Base-by-base conservation (phyloP, 441 rosid species). In the Pelargonium fulgidum region DNA sequence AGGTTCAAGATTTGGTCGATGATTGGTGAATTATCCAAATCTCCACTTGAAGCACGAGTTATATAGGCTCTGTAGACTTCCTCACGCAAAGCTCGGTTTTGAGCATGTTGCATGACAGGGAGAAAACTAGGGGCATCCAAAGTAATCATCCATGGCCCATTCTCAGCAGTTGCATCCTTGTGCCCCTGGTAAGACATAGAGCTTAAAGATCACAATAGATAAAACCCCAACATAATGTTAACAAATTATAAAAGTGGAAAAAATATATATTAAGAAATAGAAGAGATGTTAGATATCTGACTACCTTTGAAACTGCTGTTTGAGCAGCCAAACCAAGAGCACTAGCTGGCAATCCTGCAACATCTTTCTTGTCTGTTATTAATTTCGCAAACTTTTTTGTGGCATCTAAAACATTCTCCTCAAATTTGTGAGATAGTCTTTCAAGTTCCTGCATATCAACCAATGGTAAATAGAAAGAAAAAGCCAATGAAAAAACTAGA, bases 241-340 rank as follows among this genome's bases (percentile, higher is more conserved):
- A n/a, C 16, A 48, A 67, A 61, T 61, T 54, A 11, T 48, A 39
- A 36, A 36, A 5, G 41, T 36, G 39, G 50, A 73, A 65, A 14
- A 71, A 70, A 20, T 24, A 64, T 14, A 70, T 0, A 45, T 33
- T 42, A 68, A 24, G 50, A 61, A 65, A 39, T 19, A 3, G 56
- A 64, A 59, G 52, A 59, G 48, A 73, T 59, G 66, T 14, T 54
- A 16, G 61, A 16, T 54, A 1, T 5, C 24, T 16, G 9, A 16
- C 52, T 80, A 92, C 98, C 95, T 86, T 90, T 64, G 98, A 86
- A 7, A 81, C 86, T 41, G 96, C 96, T 54, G 87, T 83, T 76
- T 92, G 96, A 41, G 98, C 95, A 65, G 93, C 93, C 81, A 92
- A 78, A 29, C 88, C 96, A 75, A 90, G 91, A 77, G 96, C 86